phyloP scores from a whole-genome alignment of 1,139 yeast species.

The Yamadazyma pseudoaaseri region DNA sequence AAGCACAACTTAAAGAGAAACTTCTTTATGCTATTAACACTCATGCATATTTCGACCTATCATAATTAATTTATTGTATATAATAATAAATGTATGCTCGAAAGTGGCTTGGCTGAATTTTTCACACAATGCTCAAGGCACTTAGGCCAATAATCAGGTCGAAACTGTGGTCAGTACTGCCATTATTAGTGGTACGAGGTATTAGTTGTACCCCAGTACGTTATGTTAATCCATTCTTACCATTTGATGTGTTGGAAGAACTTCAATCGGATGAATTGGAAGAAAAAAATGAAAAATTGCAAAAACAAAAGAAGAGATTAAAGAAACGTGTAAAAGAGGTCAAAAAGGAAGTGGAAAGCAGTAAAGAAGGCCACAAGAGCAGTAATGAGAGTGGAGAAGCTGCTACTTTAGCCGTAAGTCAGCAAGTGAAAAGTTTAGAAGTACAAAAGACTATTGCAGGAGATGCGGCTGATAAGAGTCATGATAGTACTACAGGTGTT shows the following conservation, averaged over 20 bases:
- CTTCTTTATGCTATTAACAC: constrained; percentile 74
- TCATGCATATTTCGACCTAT: constrained; percentile 84
- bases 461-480: background rate
- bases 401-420: constrained; percentile 11
- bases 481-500: constrained; percentile 1
- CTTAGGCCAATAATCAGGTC: too few relatives aligned
- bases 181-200: too few relatives aligned
- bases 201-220: constrained; percentile 5
- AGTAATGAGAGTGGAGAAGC: background rate
- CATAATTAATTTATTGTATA: too few relatives aligned
- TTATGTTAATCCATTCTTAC: constrained; percentile 28
- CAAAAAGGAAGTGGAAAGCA: constrained; percentile 8
- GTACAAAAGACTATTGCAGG: constrained; percentile 10
- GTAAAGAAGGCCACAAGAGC: background rate
- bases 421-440: constrained; percentile 16
- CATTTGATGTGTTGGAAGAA: constrained; percentile 33
- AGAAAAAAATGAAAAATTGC: constrained; percentile 24
- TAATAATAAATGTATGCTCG: background rate
- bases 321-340: constrained; percentile 20
- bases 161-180: too few relatives aligned
- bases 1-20: constrained; percentile 56
- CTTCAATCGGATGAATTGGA: constrained; percentile 29
- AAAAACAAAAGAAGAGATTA: constrained; percentile 24
- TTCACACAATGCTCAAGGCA: background rate
- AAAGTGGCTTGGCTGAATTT: constrained; percentile 1